A percentile compares a stretch with the other conserved stretches of the same genome.
Conservation (phyloP, 2,329 filamentous ascomycete species). For the Colletotrichum camelliae region DNA sequence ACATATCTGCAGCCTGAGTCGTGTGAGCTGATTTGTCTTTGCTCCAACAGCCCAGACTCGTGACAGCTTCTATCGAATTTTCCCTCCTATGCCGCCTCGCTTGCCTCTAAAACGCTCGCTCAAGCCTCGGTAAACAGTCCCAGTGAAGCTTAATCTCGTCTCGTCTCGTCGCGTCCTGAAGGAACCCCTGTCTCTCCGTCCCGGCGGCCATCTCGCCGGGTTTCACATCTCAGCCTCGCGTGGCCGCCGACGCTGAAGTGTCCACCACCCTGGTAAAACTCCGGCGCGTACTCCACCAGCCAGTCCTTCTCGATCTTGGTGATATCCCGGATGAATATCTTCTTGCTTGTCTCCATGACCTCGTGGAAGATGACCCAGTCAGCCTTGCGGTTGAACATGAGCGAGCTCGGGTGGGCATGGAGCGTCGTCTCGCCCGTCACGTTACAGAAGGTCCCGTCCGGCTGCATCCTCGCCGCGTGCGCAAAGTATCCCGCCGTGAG, state of each 20-base stretch:
- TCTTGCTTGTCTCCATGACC: constrained; percentile 85
- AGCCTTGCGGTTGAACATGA: constrained; percentile 96
- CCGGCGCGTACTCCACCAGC: constrained; percentile 86
- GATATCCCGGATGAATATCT: constrained; percentile 89
- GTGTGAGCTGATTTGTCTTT: not conserved
- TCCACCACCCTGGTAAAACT: constrained; percentile 73
- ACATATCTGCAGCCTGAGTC: not conserved
- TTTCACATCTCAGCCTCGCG: constrained; percentile 24
- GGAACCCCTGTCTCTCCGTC: not conserved
- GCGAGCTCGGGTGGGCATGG: constrained; percentile 86
- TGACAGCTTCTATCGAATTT: not conserved
- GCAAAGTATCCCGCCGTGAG: constrained; percentile 91
- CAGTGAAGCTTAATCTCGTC: not conserved
- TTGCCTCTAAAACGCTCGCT: not conserved
- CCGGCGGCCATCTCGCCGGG: not conserved
- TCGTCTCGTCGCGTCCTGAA: not conserved
- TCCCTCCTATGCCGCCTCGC: not conserved
- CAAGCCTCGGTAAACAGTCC: not conserved
- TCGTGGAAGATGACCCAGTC: constrained; percentile 98
- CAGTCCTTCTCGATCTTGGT: constrained; percentile 95
- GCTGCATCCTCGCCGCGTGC: constrained; percentile 91
- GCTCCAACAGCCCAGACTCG: not conserved
- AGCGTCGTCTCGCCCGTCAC: constrained; percentile 80
- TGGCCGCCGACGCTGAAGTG: constrained; percentile 18
- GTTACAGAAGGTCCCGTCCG: constrained; percentile 87